phyloP scores from a whole-genome alignment of 257 asterid genomes.

The Solanum arcanum region DNA sequence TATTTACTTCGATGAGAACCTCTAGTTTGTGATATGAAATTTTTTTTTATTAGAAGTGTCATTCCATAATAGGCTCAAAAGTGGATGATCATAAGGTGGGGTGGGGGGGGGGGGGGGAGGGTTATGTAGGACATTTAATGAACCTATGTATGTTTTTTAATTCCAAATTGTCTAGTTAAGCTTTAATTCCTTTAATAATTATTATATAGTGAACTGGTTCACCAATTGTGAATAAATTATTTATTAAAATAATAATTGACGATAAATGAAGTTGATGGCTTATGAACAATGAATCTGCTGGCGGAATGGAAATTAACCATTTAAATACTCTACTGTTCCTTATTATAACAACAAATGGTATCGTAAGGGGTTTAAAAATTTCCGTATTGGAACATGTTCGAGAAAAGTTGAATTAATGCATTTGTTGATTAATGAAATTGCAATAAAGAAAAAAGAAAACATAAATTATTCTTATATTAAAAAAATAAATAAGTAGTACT shows the following conservation, averaged over 20 bases:
- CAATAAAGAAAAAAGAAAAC: neutral
- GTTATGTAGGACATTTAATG: neutral
- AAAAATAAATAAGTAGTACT: neutral
- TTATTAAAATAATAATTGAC: neutral
- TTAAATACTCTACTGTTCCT: neutral
- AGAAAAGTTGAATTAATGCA: neutral
- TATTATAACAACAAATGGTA: neutral
- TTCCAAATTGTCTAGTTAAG: neutral
- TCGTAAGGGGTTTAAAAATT: neutral
- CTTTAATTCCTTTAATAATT: neutral
- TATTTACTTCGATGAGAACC: neutral
- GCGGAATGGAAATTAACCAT: neutral
- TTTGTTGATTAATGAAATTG: neutral
- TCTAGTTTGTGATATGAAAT: too few species aligned
- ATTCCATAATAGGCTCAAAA: too few species aligned
- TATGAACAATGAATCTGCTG: neutral
- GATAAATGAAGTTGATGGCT: neutral
- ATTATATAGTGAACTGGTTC: neutral
- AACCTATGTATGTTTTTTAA: neutral
- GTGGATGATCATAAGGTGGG: too few species aligned
- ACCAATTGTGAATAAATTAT: neutral
- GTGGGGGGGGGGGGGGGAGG: neutral
- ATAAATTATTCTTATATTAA: neutral
- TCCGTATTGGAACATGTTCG: neutral
- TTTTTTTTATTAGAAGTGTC: neutral